Conservation (phyloP, 106 monocot species). For the Iris macrosiphon region DNA sequence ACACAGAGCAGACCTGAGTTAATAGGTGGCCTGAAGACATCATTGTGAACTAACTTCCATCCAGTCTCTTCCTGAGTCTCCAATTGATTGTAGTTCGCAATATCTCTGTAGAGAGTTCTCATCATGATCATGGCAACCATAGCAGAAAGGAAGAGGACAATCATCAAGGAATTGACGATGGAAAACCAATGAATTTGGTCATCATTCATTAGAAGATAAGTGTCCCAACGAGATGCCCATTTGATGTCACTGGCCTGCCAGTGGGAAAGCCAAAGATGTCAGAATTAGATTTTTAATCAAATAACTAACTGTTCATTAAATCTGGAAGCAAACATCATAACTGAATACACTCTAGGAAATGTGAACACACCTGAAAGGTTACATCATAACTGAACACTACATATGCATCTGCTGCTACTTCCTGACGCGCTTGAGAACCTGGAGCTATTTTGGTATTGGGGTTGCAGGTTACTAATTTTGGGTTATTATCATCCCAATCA, state of each 20-base stretch:
- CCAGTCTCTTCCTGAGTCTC: slow-evolving; percentile 34
- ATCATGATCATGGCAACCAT: slow-evolving; percentile 40
- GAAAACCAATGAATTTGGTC: slow-evolving; percentile 39
- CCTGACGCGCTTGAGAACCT: slow-evolving; percentile 15
- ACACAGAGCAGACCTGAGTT: slow-evolving; percentile 27
- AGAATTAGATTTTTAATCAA: neutral
- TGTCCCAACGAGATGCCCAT: slow-evolving; percentile 39
- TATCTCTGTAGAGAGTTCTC: slow-evolving; percentile 28
- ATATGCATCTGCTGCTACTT: slow-evolving; percentile 28
- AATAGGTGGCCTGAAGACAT: slow-evolving; percentile 20
- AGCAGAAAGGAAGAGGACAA: slow-evolving; percentile 26
- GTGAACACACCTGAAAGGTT: slow-evolving; percentile 27
- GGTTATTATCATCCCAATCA: slow-evolving; percentile 42
- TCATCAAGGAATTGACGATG: slow-evolving; percentile 29
- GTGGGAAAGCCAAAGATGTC: neutral
- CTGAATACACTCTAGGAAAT: too few species aligned
- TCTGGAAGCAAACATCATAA: too few species aligned
- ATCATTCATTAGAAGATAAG: slow-evolving; percentile 30
- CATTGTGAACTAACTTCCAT: slow-evolving; percentile 31
- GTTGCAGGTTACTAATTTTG: slow-evolving; percentile 34
- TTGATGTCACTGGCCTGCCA: slow-evolving; percentile 27
- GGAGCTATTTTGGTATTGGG: slow-evolving; percentile 27
- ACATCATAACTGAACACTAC: slow-evolving; percentile 51
- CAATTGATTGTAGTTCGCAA: slow-evolving; percentile 28
- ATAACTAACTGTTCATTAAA: neutral